These are phyloP conservation scores for Leucosporidium creatinivorum DNA, from an alignment of 768 basidiomycete species.

Conservation along the genomic window DNA sequence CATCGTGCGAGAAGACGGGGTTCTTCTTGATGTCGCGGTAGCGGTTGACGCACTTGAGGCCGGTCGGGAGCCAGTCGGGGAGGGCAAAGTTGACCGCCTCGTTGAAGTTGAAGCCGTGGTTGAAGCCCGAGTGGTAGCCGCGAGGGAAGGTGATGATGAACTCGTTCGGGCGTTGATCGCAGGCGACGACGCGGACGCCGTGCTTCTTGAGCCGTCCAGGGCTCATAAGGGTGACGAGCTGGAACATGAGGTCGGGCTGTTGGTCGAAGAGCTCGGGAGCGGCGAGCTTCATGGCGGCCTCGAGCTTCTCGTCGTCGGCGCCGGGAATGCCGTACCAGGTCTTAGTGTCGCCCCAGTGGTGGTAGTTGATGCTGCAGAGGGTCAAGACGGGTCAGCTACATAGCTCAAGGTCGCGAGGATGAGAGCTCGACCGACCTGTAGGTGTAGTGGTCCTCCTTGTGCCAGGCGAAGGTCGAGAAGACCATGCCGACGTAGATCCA, in stretches of 20 bases:
- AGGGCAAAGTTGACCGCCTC: constrained; percentile 98
- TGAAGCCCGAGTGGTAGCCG: constrained; percentile 64
- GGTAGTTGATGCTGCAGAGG: constrained; percentile 36
- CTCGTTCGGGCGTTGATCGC: constrained; percentile 94
- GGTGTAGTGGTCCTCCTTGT: constrained; percentile 99
- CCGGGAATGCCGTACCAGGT: constrained; percentile 99
- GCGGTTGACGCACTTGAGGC: constrained; percentile 76
- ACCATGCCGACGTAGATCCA: constrained; percentile 94
- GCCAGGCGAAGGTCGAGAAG: constrained; percentile 99
- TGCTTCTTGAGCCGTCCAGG: constrained; percentile 76
- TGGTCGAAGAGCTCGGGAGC: constrained; percentile 97
- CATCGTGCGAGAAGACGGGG: constrained; percentile 97
- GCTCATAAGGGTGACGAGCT: constrained; percentile 95
- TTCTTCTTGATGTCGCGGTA: constrained; percentile 86
- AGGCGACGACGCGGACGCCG: constrained; percentile 84
- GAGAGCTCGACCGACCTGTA: constrained; percentile 88
- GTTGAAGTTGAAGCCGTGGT: constrained; percentile 98
- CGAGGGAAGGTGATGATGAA: constrained; percentile 97
- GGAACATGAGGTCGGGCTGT: constrained; percentile 92
- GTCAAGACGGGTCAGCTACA: no score
- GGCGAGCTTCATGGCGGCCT: constrained; percentile 86
- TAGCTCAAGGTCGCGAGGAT: background rate
- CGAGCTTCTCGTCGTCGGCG: constrained; percentile 90
- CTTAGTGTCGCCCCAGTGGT: constrained; percentile 98
- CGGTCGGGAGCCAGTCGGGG: constrained; percentile 86